Evolutionary conservation across 352 stramenopile species (phyloP).

Genomic region (Globisporangium sylvaticum): DNA sequence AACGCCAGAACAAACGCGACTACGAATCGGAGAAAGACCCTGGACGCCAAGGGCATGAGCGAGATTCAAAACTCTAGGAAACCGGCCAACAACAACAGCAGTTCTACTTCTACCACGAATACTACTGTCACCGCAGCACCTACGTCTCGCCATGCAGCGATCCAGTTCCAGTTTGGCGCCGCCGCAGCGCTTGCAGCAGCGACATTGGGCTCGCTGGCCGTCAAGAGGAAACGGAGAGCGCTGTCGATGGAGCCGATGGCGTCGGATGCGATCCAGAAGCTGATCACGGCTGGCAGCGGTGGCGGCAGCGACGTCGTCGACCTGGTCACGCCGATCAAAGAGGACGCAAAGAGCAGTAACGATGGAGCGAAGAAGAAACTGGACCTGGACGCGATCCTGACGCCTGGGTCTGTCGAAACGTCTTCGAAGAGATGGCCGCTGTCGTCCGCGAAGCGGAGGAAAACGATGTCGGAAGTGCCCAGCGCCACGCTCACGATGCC

Average conservation of each 20-base stretch:
- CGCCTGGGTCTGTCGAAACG: constrained; percentile 5
- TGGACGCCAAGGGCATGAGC: constrained; percentile 7
- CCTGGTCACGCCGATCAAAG: constrained; percentile 1
- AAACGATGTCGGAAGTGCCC: constrained; percentile 17
- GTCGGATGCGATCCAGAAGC: constrained; percentile 56
- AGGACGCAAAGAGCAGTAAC: not conserved
- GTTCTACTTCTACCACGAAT: not conserved
- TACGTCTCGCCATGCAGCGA: constrained; percentile 3
- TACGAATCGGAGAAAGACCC: constrained; percentile 41
- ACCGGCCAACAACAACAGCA: constrained; percentile 1
- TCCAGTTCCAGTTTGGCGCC: constrained; percentile 21
- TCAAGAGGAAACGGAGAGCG: constrained; percentile 40
- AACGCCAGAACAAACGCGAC: constrained; percentile 20
- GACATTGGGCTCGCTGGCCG: constrained; percentile 11
- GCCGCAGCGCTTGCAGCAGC: constrained; percentile 16
- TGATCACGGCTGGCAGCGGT: constrained; percentile 23
- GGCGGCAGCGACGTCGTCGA: not conserved
- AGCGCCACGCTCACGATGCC: constrained; percentile 12
- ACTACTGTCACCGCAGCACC: not conserved
- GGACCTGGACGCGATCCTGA: constrained; percentile 11
- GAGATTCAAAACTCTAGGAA: not conserved
- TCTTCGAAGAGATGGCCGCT: not conserved
- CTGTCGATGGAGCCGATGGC: constrained; percentile 69
- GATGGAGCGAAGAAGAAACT: constrained; percentile 13
- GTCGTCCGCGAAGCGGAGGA: constrained; percentile 18